Percentiles rank a stretch among this genome's conserved stretches.
Conservation (phyloP, 495 filamentous ascomycete genomes). For the Penicillium subrubescens region DNA sequence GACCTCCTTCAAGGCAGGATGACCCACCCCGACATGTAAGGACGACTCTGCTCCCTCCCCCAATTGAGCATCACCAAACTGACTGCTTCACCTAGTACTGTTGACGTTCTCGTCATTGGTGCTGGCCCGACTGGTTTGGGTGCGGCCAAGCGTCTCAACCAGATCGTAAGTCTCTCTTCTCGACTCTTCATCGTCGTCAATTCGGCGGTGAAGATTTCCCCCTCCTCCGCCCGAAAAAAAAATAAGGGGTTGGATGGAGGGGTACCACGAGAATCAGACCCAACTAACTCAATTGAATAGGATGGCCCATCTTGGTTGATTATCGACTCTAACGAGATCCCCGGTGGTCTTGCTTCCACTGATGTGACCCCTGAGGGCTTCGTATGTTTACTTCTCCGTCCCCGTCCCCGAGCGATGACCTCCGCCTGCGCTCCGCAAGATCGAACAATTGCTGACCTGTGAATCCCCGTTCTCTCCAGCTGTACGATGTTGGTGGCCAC, state of each 20-base stretch:
- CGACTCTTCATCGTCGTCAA: constrained; percentile 17
- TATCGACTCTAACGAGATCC: constrained; percentile 87
- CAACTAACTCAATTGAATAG: constrained; percentile 48
- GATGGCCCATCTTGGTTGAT: constrained; percentile 94
- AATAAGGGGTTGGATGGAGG: constrained; percentile 22
- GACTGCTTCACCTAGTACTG: constrained; percentile 60
- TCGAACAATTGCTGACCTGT: neutral
- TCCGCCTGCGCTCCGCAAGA: neutral
- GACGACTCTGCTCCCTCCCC: constrained; percentile 2
- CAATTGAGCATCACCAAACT: neutral
- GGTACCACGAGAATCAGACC: constrained; percentile 20
- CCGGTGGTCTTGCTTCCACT: constrained; percentile 95
- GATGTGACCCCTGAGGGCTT: constrained; percentile 96
- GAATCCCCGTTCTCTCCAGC: constrained; percentile 48
- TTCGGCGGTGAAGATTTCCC: neutral
- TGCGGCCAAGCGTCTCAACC: constrained; percentile 95
- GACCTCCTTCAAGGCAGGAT: constrained; percentile 62
- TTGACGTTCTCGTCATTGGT: constrained; percentile 98
- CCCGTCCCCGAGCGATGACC: neutral
- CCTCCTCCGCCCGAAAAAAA: constrained; percentile 13
- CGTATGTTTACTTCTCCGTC: constrained; percentile 67
- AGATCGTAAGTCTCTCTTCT: constrained; percentile 66
- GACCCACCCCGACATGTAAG: constrained; percentile 58
- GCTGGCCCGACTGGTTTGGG: constrained; percentile 96
- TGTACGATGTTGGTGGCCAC: constrained; percentile 98